These are phyloP conservation scores for Lotmaria passim DNA, from an alignment of 208 protist genomes.

Conservation along the genomic window DNA sequence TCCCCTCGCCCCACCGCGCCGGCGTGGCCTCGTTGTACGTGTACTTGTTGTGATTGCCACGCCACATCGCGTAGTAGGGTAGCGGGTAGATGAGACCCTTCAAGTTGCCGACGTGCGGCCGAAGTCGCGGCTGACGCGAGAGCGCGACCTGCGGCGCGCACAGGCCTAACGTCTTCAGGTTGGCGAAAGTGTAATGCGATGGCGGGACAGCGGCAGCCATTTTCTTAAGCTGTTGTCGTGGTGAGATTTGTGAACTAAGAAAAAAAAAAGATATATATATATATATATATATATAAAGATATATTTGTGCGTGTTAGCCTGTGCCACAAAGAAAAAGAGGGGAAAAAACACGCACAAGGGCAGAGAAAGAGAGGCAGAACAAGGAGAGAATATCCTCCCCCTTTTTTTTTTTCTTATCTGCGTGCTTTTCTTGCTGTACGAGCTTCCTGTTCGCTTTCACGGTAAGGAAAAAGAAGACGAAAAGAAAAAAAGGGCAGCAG, in stretches of 20 bases:
- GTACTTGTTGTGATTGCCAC: constrained; percentile 90
- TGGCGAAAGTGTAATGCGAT: constrained; percentile 73
- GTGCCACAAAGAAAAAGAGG: no score
- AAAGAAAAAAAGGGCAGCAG: no score
- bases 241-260: no score
- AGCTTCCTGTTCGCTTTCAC: no score
- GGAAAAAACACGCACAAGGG: no score
- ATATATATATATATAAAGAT: no score
- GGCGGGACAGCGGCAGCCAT: constrained; percentile 52
- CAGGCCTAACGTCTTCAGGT: constrained; percentile 67
- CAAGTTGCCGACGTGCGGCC: constrained; percentile 66
- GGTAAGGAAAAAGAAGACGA: no score
- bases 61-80: constrained; percentile 91
- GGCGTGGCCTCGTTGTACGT: constrained; percentile 82
- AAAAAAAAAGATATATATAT: neutral
- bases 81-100: constrained; percentile 86
- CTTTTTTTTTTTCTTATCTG: no score
- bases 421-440: no score
- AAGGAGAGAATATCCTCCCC: no score
- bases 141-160: constrained; percentile 71
- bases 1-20: constrained; percentile 82
- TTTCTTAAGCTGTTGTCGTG: neutral
- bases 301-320: no score
- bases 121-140: constrained; percentile 81
- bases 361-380: no score